Conservation (phyloP, 2,329 filamentous ascomycete genomes). For the Beauveria rudraprayagi region DNA sequence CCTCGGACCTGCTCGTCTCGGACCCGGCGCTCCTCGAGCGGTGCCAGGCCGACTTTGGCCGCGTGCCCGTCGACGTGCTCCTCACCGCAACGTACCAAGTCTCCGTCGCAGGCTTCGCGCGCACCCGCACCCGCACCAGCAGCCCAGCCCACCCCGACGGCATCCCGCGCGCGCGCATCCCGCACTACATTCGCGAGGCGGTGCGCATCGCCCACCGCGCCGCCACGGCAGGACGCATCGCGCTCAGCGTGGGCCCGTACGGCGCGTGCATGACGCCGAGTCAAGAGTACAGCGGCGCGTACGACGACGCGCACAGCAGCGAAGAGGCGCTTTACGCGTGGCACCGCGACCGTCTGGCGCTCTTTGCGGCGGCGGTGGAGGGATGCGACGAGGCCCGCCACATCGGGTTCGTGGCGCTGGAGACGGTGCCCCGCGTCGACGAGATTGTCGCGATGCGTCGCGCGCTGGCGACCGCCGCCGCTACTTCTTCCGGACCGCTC, state of each 20-base stretch:
- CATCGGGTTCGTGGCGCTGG: constrained; percentile 51
- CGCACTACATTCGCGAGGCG: constrained; percentile 34
- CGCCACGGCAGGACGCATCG: constrained; percentile 30
- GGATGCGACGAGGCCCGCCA: too few relatives aligned
- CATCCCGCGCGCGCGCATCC: constrained; percentile 31
- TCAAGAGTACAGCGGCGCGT: constrained; percentile 56
- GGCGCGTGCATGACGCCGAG: constrained; percentile 59
- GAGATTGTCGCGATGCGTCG: constrained; percentile 52
- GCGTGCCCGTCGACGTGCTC: constrained; percentile 52
- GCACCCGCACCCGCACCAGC: constrained; percentile 35
- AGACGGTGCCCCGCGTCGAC: constrained; percentile 56
- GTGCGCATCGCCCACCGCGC: constrained; percentile 34
- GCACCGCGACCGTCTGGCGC: constrained; percentile 46
- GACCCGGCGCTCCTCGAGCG: constrained; percentile 41
- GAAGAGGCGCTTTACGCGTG: constrained; percentile 41
- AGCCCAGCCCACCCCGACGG: constrained; percentile 29
- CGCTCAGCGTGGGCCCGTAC: constrained; percentile 57
- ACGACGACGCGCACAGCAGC: constrained; percentile 41
- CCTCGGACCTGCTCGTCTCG: constrained; percentile 55
- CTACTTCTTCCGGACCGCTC: constrained; percentile 9
- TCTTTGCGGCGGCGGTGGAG: constrained; percentile 33
- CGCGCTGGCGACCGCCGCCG: constrained; percentile 22
- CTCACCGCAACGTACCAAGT: constrained; percentile 62
- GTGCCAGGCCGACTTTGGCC: constrained; percentile 49
- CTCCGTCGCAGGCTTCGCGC: constrained; percentile 47